These are phyloP conservation scores for Microcyclospora pomicola DNA, from an alignment of 2,329 filamentous ascomycete species.

Conservation along the genomic window DNA sequence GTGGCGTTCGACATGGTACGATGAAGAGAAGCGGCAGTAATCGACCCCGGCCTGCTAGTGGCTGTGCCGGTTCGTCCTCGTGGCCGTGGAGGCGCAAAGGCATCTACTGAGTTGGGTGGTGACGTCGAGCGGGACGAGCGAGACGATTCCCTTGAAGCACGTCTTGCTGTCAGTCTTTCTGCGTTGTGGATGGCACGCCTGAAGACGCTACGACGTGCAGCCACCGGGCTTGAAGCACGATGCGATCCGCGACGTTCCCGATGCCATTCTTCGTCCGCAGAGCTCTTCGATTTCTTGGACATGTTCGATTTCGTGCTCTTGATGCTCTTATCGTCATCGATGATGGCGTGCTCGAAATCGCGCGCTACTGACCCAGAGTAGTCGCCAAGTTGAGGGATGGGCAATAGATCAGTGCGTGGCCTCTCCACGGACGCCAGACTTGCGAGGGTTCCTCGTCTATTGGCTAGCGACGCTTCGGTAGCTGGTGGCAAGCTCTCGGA, in stretches of 20 bases:
- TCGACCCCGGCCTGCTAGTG: constrained; percentile 41
- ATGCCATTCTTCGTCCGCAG: constrained; percentile 21
- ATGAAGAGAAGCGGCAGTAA: constrained; percentile 47
- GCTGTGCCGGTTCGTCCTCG: constrained; percentile 60
- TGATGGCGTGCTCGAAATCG: constrained; percentile 80
- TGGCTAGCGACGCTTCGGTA: constrained; percentile 31
- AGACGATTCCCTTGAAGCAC: constrained; percentile 18
- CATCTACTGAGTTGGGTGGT: constrained; percentile 93
- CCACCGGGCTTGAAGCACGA: constrained; percentile 21
- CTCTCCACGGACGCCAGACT: constrained; percentile 40
- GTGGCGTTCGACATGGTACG: constrained; percentile 59
- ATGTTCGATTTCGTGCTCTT: constrained; percentile 42
- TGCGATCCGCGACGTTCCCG: constrained; percentile 13
- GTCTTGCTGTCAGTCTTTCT: constrained; percentile 6
- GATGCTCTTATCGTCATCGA: constrained; percentile 55
- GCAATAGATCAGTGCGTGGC: constrained; percentile 32
- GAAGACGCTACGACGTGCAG: constrained; percentile 30
- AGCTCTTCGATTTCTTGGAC: constrained; percentile 25
- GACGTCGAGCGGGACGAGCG: constrained; percentile 55
- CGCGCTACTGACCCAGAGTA: constrained; percentile 38
- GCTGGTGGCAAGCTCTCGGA: constrained; percentile 44
- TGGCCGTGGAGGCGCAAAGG: constrained; percentile 81
- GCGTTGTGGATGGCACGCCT: constrained; percentile 22
- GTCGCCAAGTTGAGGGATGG: constrained; percentile 27
- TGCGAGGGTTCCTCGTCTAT: constrained; percentile 58